Evolutionary conservation across 352 stramenopile genomes (phyloP).

Genomic region (Bremia lactucae): DNA sequence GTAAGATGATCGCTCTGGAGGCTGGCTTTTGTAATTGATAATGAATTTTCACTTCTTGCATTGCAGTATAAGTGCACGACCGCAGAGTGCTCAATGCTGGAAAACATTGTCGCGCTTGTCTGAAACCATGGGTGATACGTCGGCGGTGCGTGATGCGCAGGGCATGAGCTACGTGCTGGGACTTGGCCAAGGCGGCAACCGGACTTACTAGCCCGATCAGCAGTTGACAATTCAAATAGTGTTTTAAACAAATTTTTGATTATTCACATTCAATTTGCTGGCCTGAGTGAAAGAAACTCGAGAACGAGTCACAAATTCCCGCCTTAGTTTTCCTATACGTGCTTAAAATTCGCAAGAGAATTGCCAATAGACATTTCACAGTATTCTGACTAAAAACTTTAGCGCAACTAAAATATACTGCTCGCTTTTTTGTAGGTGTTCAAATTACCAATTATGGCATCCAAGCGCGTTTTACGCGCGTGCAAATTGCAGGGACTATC

Average conservation of each 20-base stretch:
- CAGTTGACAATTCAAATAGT: neutral
- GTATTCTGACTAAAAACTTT: no score
- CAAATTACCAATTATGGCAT: slow-evolving; percentile 27
- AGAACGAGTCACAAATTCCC: no score
- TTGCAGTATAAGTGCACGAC: slow-evolving; percentile 46
- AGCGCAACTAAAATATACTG: no score
- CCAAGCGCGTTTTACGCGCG: slow-evolving; percentile 71
- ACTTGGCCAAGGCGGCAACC: slow-evolving; percentile 62
- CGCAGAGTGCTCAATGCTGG: slow-evolving; percentile 78
- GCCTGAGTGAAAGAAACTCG: no score
- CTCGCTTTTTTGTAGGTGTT: neutral
- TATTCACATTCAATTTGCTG: no score
- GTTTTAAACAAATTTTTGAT: neutral
- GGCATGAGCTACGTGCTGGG: slow-evolving; percentile 85
- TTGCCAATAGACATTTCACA: no score
- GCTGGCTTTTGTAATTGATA: neutral
- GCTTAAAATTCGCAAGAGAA: no score
- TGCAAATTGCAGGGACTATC: slow-evolving; percentile 81
- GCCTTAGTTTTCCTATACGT: no score
- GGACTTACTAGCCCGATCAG: slow-evolving; percentile 46
- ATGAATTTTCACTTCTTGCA: slow-evolving; percentile 1
- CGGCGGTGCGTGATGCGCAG: slow-evolving; percentile 71
- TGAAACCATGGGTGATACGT: slow-evolving; percentile 52
- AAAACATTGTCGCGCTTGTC: slow-evolving; percentile 64
- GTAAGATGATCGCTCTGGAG: slow-evolving; percentile 10